phyloP scores from a whole-genome alignment of 495 filamentous ascomycete species.

The Podospora anserina region DNA sequence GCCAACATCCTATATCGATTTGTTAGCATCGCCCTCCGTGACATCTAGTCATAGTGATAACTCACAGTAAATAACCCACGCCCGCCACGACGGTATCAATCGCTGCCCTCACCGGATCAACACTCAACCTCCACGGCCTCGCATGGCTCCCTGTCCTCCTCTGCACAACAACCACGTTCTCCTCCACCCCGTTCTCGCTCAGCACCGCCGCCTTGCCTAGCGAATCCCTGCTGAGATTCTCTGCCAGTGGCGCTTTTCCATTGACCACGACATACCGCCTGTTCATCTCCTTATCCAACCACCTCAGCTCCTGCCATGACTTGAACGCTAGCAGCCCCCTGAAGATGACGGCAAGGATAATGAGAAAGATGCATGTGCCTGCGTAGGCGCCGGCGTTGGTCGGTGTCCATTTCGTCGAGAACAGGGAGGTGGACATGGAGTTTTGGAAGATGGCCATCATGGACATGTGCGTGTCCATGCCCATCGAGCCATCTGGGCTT shows the following conservation, averaged over 20 bases:
- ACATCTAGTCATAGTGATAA: conserved; percentile 19
- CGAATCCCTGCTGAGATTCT: conserved; percentile 48
- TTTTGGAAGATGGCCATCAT: conserved; percentile 64
- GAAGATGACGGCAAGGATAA: conserved; percentile 65
- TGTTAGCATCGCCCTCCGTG: conserved; percentile 13
- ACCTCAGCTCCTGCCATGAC: conserved; percentile 47
- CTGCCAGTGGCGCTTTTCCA: conserved; percentile 57
- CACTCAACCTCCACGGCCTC: conserved; percentile 72
- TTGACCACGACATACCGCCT: conserved; percentile 73
- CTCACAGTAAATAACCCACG: conserved; percentile 86
- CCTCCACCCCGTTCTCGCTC: conserved; percentile 67
- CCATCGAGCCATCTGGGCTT: conserved; percentile 3
- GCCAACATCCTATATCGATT: conserved; percentile 73
- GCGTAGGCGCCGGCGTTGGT: conserved; percentile 65
- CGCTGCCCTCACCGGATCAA: conserved; percentile 70
- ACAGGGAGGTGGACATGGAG: conserved; percentile 66
- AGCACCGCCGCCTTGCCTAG: conserved; percentile 58
- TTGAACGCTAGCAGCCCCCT: conserved; percentile 68
- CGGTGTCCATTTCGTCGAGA: conserved; percentile 71
- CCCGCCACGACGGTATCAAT: conserved; percentile 68
- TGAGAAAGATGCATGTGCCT: conserved; percentile 82
- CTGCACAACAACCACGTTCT: conserved; percentile 67
- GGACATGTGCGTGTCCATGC: conserved; percentile 21
- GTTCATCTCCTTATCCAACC: conserved; percentile 61
- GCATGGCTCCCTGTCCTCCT: conserved; percentile 37